Base-by-base conservation (phyloP, 768 basidiomycete species). In the Amanita pseudoporphyria region DNA sequence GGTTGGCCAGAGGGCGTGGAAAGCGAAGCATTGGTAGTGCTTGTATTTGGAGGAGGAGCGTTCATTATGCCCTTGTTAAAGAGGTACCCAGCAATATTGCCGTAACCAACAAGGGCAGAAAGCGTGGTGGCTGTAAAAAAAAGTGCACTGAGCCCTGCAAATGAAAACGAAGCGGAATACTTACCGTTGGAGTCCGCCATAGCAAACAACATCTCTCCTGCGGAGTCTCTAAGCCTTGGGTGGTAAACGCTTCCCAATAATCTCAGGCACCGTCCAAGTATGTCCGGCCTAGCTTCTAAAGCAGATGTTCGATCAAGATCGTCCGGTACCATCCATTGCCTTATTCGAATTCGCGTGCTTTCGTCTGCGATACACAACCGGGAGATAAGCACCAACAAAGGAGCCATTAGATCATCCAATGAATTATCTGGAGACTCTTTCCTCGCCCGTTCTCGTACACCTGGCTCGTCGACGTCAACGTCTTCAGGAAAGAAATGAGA, bases 71-170 rank as follows among this genome's bases (percentile, higher is more conserved):
- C 93, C 60, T 92, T 94, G 61, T 87, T 82, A 70, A 91, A 94
- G 21, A 99, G 73, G 73, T 91, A 87, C 1, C 96, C 96, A 0
- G 93, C 91, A 36, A 93, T 91, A 61, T 93, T 93, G 36, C 95
- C 95, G 58, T 99, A 99, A 6, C 95, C 95, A 46, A 96, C 76
- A 38, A 86, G 77, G 3, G 80, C 75, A n/a, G 80, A 78, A 13
- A 98, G 69, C 0, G 72, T 77, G 5, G 76, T 70, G n/a, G 87
- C 91, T 76, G 33, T 13, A 53, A 37, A 21, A 53, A n/a, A 22
- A 35, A 36, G 12, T 51, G 22, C 35, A 44, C 32, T 30, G 45
- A 22, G n/a, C 9, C 30, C 46, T 24, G 22, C 12, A 41, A 14
- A 26, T 40, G 10, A 42, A 1, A 18, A 43, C 18, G 48, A 13